These are phyloP conservation scores for Chiua sp. DNA, from an alignment of 1,284 basidiomycete species.

Conservation along the genomic window DNA sequence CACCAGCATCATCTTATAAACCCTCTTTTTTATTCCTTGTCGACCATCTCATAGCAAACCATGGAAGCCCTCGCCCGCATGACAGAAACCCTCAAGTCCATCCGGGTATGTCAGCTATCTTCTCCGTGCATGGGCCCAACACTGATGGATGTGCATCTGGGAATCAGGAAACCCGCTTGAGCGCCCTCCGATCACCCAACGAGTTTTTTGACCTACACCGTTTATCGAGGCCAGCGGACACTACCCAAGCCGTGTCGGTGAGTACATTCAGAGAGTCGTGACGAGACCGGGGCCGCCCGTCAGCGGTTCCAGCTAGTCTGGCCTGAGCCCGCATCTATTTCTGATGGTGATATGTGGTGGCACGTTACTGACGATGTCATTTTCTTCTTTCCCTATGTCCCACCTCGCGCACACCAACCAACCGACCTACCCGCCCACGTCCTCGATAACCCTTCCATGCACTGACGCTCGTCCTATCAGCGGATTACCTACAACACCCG, in stretches of 20 bases:
- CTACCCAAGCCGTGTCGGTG: constrained; percentile 74
- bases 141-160: neutral
- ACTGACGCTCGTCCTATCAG: constrained; percentile 45
- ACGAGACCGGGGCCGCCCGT: too few relatives aligned
- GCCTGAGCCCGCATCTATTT: too few relatives aligned
- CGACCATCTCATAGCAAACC: neutral
- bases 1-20: too few relatives aligned
- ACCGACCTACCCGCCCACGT: too few relatives aligned
- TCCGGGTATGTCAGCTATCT: constrained; percentile 58
- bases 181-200: constrained; percentile 76
- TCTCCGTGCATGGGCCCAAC: neutral
- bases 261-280: constrained; percentile 33
- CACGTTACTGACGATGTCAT: neutral
- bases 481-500: constrained; percentile 95
- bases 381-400: too few relatives aligned
- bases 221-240: constrained; percentile 79
- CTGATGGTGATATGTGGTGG: too few relatives aligned
- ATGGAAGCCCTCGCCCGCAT: constrained; percentile 71
- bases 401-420: too few relatives aligned
- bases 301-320: too few relatives aligned
- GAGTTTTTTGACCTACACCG: constrained; percentile 94
- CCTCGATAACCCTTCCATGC: too few relatives aligned
- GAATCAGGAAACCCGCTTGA: constrained; percentile 87
- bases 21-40: too few relatives aligned
- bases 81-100: constrained; percentile 72